Percentiles rank a stretch among this genome's conserved stretches.
Evolutionary conservation across 202 grass and related monocot genomes (phyloP).

Genomic region (Brachypodium distachyon): DNA sequence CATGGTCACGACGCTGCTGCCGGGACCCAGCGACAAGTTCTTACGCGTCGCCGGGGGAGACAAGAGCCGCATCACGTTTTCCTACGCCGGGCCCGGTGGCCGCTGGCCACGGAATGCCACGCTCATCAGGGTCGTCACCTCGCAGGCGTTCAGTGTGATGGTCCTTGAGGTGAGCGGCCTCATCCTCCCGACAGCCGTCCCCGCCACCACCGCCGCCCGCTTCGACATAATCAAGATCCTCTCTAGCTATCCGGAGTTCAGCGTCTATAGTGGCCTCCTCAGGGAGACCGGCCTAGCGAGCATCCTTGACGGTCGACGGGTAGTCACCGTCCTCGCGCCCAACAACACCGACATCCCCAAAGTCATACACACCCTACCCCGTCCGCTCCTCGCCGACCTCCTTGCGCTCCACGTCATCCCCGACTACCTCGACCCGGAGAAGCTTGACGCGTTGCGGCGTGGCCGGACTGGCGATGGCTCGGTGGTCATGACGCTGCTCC

Average conservation of each 20-base stretch:
- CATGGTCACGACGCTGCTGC: slow-evolving; percentile 42
- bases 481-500: slow-evolving; percentile 41
- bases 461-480: background rate
- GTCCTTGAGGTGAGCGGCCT: slow-evolving; percentile 38
- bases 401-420: slow-evolving; percentile 38
- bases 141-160: slow-evolving; percentile 15
- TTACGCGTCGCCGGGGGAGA: slow-evolving; percentile 12
- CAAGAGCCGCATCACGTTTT: background rate
- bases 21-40: background rate
- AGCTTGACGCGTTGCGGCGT: slow-evolving; percentile 1
- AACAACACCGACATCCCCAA: slow-evolving; percentile 21
- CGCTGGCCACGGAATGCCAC: background rate
- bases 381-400: slow-evolving; percentile 14
- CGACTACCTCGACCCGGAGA: slow-evolving; percentile 37
- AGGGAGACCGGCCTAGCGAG: slow-evolving; percentile 8
- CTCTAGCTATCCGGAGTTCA: slow-evolving; percentile 26
- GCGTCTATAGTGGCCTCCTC: slow-evolving; percentile 24
- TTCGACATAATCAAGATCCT: slow-evolving; percentile 41
- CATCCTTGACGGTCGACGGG: slow-evolving; percentile 23
- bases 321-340: slow-evolving; percentile 37
- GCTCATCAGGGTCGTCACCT: slow-evolving; percentile 6
- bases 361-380: background rate
- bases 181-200: background rate
- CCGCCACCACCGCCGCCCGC: background rate
- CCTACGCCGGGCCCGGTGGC: slow-evolving; percentile 14